Evolutionary conservation across 2,329 filamentous ascomycete species (phyloP).

Genomic region (Sporothrix pseudoabietina): DNA sequence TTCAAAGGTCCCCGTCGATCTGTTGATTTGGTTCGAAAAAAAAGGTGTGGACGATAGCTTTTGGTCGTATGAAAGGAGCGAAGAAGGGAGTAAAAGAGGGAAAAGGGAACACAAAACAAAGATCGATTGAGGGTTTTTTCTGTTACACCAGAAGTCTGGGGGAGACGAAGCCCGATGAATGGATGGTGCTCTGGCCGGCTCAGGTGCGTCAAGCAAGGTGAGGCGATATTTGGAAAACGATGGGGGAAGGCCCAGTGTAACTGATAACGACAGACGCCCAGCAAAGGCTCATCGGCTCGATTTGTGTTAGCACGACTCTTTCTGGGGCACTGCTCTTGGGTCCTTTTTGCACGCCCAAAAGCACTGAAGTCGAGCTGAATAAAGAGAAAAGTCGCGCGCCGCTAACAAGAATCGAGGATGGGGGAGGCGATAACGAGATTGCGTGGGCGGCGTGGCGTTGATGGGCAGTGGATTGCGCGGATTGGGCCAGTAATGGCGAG

Average conservation of each 20-base stretch:
- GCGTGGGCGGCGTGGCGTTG: slow-evolving; percentile 13
- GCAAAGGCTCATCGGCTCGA: neutral
- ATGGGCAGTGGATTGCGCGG: slow-evolving; percentile 25
- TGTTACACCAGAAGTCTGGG: slow-evolving; percentile 8
- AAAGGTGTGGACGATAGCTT: neutral
- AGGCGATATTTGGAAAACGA: slow-evolving; percentile 18
- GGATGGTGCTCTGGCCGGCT: neutral
- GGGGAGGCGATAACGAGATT: slow-evolving; percentile 28
- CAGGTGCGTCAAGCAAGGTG: slow-evolving; percentile 16
- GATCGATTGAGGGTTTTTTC: slow-evolving; percentile 16
- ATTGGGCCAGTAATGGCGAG: slow-evolving; percentile 31
- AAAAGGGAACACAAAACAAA: neutral
- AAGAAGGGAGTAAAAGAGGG: too few relatives aligned
- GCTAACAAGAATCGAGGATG: slow-evolving; percentile 25
- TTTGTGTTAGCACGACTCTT: neutral
- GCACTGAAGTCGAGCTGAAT: neutral
- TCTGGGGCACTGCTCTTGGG: slow-evolving; percentile 17
- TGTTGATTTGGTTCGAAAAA: neutral
- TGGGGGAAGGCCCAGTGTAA: neutral
- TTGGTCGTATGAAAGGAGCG: neutral
- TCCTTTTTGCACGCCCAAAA: neutral
- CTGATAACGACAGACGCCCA: slow-evolving; percentile 20
- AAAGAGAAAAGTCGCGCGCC: slow-evolving; percentile 22
- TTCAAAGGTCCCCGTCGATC: neutral
- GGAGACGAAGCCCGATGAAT: neutral